Percentiles rank a stretch among this genome's conserved stretches.
Conservation (phyloP, 768 basidiomycete genomes). For the Tulasnella sp. region DNA sequence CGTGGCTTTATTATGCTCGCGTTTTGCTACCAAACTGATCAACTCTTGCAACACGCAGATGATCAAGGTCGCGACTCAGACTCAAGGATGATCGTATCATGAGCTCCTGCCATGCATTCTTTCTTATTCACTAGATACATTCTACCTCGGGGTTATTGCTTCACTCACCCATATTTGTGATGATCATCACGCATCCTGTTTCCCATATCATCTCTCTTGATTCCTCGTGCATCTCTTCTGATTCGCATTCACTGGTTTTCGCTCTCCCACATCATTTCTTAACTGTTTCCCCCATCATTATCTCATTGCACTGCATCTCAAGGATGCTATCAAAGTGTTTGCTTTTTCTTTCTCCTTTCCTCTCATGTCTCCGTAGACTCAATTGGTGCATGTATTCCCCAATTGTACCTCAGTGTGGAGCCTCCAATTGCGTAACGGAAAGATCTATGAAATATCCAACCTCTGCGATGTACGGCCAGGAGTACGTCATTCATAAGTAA, state of each 20-base stretch:
- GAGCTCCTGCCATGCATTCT: background rate
- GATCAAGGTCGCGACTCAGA: background rate
- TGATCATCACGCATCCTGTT: background rate
- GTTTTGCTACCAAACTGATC: background rate
- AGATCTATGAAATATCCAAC: too few relatives aligned
- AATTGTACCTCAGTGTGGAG: too few relatives aligned
- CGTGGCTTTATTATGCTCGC: constrained; percentile 1
- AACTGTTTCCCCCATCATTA: background rate
- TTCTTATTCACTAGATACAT: background rate
- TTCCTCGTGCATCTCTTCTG: background rate
- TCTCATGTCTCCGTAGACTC: too few relatives aligned
- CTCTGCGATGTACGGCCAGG: too few relatives aligned
- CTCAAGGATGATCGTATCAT: background rate
- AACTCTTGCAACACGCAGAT: background rate
- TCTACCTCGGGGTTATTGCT: background rate
- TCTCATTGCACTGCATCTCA: constrained; percentile 9
- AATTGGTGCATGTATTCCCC: too few relatives aligned
- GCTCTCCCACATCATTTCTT: background rate
- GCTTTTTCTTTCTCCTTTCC: background rate
- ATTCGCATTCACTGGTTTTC: background rate
- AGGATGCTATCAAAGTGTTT: constrained; percentile 3
- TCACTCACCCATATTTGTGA: background rate
- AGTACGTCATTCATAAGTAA: too few relatives aligned
- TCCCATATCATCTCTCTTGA: background rate
- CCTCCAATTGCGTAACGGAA: too few relatives aligned